phyloP scores from a whole-genome alignment of 768 basidiomycete genomes.

The Rhodotorula taiwanensis region DNA sequence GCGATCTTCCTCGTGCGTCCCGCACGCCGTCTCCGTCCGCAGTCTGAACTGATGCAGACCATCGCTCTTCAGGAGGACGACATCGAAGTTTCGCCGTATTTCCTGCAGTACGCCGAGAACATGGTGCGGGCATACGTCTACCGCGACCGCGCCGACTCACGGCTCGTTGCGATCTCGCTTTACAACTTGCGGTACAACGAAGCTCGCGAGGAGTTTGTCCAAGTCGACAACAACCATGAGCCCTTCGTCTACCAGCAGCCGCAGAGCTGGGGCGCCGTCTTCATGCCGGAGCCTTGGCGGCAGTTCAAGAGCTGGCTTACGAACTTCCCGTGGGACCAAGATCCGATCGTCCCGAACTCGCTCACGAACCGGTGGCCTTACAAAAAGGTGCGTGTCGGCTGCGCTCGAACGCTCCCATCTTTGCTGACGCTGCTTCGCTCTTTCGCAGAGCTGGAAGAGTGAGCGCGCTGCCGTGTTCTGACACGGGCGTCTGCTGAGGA shows the following conservation, averaged over 20 bases:
- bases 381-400: too few relatives aligned
- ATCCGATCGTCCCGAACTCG: neutral
- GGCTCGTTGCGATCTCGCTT: conserved; percentile 4
- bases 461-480: too few relatives aligned
- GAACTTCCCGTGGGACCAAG: neutral
- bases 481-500: too few relatives aligned
- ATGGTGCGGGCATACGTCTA: conserved; percentile 9
- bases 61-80: conserved; percentile 7
- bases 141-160: neutral
- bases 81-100: conserved; percentile 13
- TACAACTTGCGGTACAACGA: conserved; percentile 16
- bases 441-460: conserved; percentile 1
- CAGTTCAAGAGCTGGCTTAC: neutral
- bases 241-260: conserved; percentile 14
- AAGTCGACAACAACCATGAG: neutral
- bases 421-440: too few relatives aligned
- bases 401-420: too few relatives aligned
- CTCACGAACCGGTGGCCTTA: conserved; percentile 1
- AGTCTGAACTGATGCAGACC: too few relatives aligned
- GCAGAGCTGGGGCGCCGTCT: conserved; percentile 12
- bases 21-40: neutral
- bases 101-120: conserved; percentile 9
- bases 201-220: conserved; percentile 1
- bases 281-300: conserved; percentile 6
- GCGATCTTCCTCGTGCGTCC: conserved; percentile 11